Conservation (phyloP, 2,329 filamentous ascomycete genomes). For the Microdochium paspali region DNA sequence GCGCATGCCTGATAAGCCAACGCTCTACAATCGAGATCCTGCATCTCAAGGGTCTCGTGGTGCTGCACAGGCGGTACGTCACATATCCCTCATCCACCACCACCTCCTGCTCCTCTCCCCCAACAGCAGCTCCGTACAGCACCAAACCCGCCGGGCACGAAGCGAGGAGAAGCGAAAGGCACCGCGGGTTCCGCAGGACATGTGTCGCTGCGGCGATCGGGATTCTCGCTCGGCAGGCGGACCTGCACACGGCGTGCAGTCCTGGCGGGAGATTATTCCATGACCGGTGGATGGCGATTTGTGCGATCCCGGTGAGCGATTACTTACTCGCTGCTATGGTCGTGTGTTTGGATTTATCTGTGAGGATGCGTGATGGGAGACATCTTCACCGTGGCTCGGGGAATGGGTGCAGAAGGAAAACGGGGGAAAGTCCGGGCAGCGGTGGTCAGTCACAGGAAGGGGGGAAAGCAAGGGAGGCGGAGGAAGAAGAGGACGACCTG, state of each 20-base stretch:
- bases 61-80: constrained; percentile 21
- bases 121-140: too few relatives aligned
- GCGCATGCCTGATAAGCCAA: constrained; percentile 12
- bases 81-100: constrained; percentile 5
- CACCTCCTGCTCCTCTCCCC: too few relatives aligned
- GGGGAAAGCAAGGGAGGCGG: not conserved
- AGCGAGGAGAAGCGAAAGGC: not conserved
- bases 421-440: too few relatives aligned
- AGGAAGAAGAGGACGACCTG: not conserved
- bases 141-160: too few relatives aligned
- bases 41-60: constrained; percentile 17
- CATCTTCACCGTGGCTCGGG: not conserved
- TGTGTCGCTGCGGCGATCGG: constrained; percentile 16
- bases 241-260: constrained; percentile 21
- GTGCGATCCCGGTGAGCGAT: constrained; percentile 33
- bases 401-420: too few relatives aligned
- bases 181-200: constrained; percentile 8
- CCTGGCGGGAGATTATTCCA: constrained; percentile 32
- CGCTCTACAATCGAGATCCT: constrained; percentile 20
- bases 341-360: constrained; percentile 28
- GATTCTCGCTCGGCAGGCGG: constrained; percentile 16
- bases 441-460: not conserved
- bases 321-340: constrained; percentile 43
- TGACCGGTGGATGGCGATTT: constrained; percentile 32
- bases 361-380: constrained; percentile 8